Evolutionary conservation across 108 stramenopile species (phyloP), one percentile per base, ranked within the genome.

Genomic region (Asterionellopsis glacialis): DNA sequence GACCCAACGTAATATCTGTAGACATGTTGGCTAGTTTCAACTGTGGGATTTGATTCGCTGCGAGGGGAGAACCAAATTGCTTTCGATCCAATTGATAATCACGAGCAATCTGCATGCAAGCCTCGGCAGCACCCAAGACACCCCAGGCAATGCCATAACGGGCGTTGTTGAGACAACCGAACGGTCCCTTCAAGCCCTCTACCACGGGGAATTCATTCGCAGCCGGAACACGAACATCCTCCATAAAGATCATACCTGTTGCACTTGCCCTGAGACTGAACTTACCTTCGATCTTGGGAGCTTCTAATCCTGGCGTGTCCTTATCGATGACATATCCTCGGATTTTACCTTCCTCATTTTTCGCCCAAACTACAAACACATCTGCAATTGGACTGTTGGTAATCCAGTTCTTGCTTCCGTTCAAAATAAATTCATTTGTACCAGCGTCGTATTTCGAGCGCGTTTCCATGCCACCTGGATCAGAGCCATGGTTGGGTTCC

Each of bases 131-230:
- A n/a, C 95, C 97, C 59, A 96, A 65, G 0, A 83, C 76, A 6
- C 95, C 95, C 93, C 94, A 98, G 14, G 95, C 82, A 56, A 98
- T 98, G 18, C 97, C 95, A 66, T 87, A 96, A n/a, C 97, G 81
- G 12, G 97, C 97, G 68, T 84, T 91, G 68, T 95, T 96, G 47
- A 98, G 69, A 63, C 97, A 98, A 40, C 87, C 74, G 69, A 98
- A 98, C 18, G 97, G 95, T 19, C 88, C 88, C 58, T 81, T 80
- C 33, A 90, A 71, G 15, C 88, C 88, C 1, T 69, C 55, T 5
- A 84, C 72, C 39, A 71, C 33, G 21, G 66, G 76, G 22, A 90
- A 65, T 63, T 75, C 72, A 48, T 87, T 69, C 0, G 76, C 68
- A 11, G 59, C 62, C 1, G 92, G 92, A 10, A 96, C 81, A 11